A percentile compares a stretch with the other conserved stretches of the same genome.
Evolutionary conservation across 371 early-diverging fungal genomes (phyloP).

Genomic region (Lichtheimia ornata): DNA sequence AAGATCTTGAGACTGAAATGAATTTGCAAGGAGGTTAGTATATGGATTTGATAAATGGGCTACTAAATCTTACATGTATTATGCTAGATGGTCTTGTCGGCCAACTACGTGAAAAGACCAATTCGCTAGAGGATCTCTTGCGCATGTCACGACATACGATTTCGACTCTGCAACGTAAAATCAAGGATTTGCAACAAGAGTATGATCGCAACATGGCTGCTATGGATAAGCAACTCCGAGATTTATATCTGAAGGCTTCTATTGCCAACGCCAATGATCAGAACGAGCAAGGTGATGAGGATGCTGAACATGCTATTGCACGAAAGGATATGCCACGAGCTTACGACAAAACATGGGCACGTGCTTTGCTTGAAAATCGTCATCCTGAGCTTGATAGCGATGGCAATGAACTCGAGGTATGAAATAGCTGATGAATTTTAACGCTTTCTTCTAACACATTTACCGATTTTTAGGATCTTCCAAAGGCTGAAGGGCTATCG

Average conservation of each 20-base stretch:
- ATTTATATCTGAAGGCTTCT: constrained; percentile 60
- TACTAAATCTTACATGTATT: not conserved
- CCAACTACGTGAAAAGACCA: constrained; percentile 73
- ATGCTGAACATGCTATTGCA: not conserved
- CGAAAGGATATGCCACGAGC: constrained; percentile 37
- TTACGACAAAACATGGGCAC: constrained; percentile 45
- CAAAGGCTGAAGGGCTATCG: constrained; percentile 46
- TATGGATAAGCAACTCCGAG: constrained; percentile 73
- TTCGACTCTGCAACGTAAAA: constrained; percentile 70
- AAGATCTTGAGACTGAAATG: constrained; percentile 75
- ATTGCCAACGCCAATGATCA: constrained; percentile 48
- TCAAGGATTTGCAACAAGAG: constrained; percentile 68
- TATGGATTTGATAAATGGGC: not conserved
- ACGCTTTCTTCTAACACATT: not conserved
- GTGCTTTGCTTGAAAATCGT: constrained; percentile 45
- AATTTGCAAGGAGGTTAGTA: constrained; percentile 59
- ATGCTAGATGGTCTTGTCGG: constrained; percentile 71
- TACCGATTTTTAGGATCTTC: constrained; percentile 20
- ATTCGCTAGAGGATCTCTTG: constrained; percentile 77
- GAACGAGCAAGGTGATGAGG: not conserved
- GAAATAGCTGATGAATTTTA: not conserved
- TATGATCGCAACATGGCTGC: constrained; percentile 67
- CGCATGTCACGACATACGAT: constrained; percentile 82
- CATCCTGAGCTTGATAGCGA: constrained; percentile 19
- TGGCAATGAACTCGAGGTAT: not conserved